Evolutionary conservation across 176 grass and related monocot species (phyloP), one percentile per base, ranked within the genome.

Genomic region (Oryza brachyantha): DNA sequence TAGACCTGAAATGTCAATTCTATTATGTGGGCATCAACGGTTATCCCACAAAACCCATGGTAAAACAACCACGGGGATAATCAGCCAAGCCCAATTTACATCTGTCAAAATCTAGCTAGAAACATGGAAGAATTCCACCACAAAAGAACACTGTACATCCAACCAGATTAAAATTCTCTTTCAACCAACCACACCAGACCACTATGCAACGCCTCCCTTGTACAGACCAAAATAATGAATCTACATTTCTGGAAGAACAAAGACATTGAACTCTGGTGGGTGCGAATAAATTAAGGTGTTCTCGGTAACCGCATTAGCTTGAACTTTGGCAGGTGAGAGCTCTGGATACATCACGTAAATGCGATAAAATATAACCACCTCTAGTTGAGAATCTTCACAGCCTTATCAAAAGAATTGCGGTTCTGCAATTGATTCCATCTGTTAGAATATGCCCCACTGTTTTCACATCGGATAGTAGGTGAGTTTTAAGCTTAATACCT

Each of bases 331-430:
- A 58, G n/a, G 3, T 42, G 57, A 40, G 34, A 65, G 55, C 62
- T 41, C 45, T 59, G 35, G 67, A 29, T 64, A 52, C 22, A 43
- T 81, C 70, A 64, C 29, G 66, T 26, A 34, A 68, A 24, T 66
- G 41, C 29, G 29, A 45, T 72, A 43, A n/a, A n/a, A 55, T 29
- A 27, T 66, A 41, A 31, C 66, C 37, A 66, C 62, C 55, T 70
- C 79, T 70, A 91, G 80, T 94, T 94, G 80, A 81, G 91, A 71
- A 94, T 94, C 81, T 86, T 94, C 61, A 94, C 88, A n/a, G 88
- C 72, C 68, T 86, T 94, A 84, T 94, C 92, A 66, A 91, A 84
- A 40, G 88, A 81, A 76, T 91, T 88, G 29, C 92, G 92, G 32
- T 88, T 91, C 92, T 94, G 88, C 58, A 86, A 58, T 40, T 41